These are phyloP conservation scores for Raffaelea albimanens DNA, from an alignment of 2,329 filamentous ascomycete genomes.

Conservation along the genomic window DNA sequence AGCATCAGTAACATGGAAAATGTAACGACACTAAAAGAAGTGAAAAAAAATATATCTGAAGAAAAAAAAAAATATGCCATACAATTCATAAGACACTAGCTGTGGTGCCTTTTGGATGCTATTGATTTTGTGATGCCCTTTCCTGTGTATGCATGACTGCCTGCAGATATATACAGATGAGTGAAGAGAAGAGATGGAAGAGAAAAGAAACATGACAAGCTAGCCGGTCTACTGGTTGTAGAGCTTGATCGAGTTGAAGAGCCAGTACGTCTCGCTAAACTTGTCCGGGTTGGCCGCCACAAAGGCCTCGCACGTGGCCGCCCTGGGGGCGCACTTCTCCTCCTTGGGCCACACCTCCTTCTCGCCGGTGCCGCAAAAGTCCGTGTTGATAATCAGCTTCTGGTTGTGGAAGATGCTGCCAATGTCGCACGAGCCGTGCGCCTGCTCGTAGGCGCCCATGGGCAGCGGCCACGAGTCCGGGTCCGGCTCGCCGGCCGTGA, in stretches of 20 bases:
- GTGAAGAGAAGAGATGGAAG: too few species aligned
- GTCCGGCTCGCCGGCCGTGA: constrained; percentile 27
- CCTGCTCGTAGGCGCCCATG: constrained; percentile 22
- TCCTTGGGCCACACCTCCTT: constrained; percentile 11
- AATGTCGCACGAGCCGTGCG: constrained; percentile 39
- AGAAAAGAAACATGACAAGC: too few species aligned
- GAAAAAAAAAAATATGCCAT: too few species aligned
- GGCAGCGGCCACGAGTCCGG: constrained; percentile 31
- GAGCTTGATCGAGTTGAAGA: constrained; percentile 40
- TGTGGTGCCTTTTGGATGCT: too few species aligned
- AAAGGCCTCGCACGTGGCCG: constrained; percentile 37
- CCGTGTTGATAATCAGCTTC: constrained; percentile 31
- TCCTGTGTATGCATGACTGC: too few species aligned
- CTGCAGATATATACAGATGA: too few species aligned
- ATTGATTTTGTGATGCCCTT: too few species aligned
- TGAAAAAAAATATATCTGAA: too few species aligned
- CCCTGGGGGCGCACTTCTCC: constrained; percentile 11
- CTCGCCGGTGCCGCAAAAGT: constrained; percentile 20
- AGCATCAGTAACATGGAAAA: too few species aligned
- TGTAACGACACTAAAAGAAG: too few species aligned
- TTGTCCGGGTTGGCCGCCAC: constrained; percentile 46
- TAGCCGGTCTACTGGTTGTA: constrained; percentile 15
- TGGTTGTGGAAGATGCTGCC: constrained; percentile 42
- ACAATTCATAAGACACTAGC: too few species aligned
- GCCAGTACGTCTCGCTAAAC: constrained; percentile 50